These are phyloP conservation scores for Pyracantha coccinea DNA, from an alignment of 331 rosid species.

Conservation along the genomic window DNA sequence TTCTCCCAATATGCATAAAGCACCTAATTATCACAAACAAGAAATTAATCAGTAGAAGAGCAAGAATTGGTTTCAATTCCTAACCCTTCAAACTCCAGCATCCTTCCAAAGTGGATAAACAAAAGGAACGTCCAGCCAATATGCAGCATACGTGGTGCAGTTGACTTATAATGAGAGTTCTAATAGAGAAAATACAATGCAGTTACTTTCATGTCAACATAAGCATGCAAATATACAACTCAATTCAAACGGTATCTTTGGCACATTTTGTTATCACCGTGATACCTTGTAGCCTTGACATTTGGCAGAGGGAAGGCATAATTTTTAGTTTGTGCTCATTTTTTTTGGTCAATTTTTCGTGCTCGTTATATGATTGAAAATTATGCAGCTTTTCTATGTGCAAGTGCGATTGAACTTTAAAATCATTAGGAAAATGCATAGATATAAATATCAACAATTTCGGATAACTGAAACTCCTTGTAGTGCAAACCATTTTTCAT, in stretches of 20 bases:
- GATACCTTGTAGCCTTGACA: neutral
- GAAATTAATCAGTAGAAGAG: neutral
- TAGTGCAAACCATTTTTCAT: neutral
- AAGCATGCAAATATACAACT: neutral
- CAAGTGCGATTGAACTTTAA: neutral
- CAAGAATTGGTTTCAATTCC: neutral
- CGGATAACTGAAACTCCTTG: neutral
- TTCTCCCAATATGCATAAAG: constrained; percentile 76
- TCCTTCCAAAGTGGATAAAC: neutral
- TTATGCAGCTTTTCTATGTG: neutral
- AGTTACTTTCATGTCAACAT: neutral
- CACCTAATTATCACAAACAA: constrained; percentile 37
- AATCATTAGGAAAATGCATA: neutral
- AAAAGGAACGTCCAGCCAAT: neutral
- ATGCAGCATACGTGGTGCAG: neutral
- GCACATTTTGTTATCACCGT: neutral
- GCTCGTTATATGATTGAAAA: neutral
- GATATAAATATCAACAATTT: neutral
- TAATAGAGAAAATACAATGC: neutral
- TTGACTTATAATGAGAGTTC: neutral
- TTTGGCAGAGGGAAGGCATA: neutral
- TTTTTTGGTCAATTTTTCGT: neutral
- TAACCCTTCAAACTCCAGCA: neutral
- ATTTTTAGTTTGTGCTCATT: neutral
- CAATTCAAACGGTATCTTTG: neutral